These are phyloP conservation scores for Acacia crassicarpa DNA, from an alignment of 306 rosid genomes.

Conservation along the genomic window DNA sequence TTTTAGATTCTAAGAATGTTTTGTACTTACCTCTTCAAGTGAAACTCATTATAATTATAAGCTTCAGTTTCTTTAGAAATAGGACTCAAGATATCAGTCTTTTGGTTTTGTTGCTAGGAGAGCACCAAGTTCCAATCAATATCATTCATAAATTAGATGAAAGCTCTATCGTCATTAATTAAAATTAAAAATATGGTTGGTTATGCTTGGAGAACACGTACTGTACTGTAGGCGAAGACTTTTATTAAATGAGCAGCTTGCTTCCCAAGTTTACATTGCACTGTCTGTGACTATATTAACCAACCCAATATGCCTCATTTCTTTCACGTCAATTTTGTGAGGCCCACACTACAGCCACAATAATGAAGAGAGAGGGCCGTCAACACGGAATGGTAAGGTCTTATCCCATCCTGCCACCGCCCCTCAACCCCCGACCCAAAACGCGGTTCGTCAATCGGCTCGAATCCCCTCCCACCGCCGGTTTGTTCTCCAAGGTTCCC, in stretches of 20 bases:
- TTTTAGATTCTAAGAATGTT: too few species aligned
- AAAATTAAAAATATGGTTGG: neutral
- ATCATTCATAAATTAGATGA: neutral
- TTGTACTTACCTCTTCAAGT: too few species aligned
- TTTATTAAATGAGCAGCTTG: neutral
- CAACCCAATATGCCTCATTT: neutral
- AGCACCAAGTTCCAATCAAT: too few species aligned
- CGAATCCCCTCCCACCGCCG: slow-evolving; percentile 56
- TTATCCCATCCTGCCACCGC: slow-evolving; percentile 40
- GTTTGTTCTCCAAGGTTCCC: slow-evolving; percentile 57
- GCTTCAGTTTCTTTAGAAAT: too few species aligned
- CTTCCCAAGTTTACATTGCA: neutral
- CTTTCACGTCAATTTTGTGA: neutral
- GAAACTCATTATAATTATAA: too few species aligned
- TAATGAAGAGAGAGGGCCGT: slow-evolving; percentile 81
- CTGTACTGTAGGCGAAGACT: neutral
- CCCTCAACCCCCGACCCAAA: slow-evolving; percentile 43
- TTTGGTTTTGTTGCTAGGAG: too few species aligned
- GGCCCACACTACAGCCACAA: neutral
- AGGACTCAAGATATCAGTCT: too few species aligned
- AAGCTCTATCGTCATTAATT: neutral
- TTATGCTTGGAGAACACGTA: neutral
- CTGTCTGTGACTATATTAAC: neutral
- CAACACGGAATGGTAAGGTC: slow-evolving; percentile 82
- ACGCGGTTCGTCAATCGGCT: slow-evolving; percentile 39